Base-by-base conservation (phyloP, 106 monocot genomes). In the Allium sativum region DNA sequence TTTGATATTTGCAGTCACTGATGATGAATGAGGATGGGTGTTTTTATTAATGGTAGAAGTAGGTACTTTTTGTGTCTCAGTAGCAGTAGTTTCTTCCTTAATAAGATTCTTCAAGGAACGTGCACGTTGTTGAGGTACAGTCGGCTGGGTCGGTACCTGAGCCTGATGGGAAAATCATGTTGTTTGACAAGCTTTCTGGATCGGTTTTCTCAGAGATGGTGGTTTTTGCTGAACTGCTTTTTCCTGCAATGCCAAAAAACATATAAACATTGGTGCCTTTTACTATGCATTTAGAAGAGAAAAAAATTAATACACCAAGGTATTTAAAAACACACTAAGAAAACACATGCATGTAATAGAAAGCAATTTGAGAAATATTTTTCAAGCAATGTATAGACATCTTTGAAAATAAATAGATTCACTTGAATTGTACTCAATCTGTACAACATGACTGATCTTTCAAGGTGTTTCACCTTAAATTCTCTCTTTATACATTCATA, bases 1-100 rank as follows among this genome's bases (percentile, higher is more conserved):
- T 8, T 56, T 31, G 31, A 31, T 31, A 31, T 31, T 31, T 31
- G 31, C 31, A 31, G 31, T 60, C 60, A 17, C 44, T 53, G 52
- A 10, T 22, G 74, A 45, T 68, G 40, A 53, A 42, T 45, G 67
- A 14, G 12, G 44, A 53, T 52, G 62, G 21, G 15, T 56, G 56
- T 72, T 72, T 46, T 18, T 64, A 55, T 72, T 72, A 8, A 64
- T 55, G 55, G 64, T 46, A 19, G 16, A 56, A 55, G 64, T 7
- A 7, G 72, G 64, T 11, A 56, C 16, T 40, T 21, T 22, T 3
- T 42, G 42, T 17, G 52, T 45, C 19, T 31, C 31, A 21, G 62
- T 53, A 22, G 44, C 53, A 44, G 16, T 16, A 10, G 31, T 22
- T 40, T 42, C 60, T 61, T 31, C 31, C 31, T 31, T 5, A 5